These are phyloP conservation scores for Eutrema japonicum DNA, from an alignment of 345 rosid species.

Conservation along the genomic window DNA sequence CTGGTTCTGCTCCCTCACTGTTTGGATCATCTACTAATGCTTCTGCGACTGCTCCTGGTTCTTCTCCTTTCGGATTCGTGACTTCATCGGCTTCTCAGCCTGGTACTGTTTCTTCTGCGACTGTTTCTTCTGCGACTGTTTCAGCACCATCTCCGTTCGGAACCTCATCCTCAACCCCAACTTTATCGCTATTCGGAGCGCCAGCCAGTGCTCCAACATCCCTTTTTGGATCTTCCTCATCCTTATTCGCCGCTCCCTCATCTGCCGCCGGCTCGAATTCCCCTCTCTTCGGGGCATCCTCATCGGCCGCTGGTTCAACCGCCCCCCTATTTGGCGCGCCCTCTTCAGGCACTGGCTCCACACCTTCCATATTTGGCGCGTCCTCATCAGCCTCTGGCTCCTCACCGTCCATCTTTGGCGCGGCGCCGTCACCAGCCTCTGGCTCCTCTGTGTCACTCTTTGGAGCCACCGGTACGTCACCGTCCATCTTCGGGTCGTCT, in stretches of 20 bases:
- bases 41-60: constrained; percentile 30
- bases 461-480: constrained; percentile 33
- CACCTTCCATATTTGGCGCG: constrained; percentile 34
- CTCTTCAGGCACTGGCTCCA: constrained; percentile 29
- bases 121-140: constrained; percentile 22
- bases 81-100: constrained; percentile 33
- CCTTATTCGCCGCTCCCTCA: constrained; percentile 29
- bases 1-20: constrained; percentile 38
- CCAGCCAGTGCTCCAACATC: constrained; percentile 31
- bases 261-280: constrained; percentile 35
- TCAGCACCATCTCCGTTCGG: constrained; percentile 37
- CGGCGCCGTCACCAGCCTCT: constrained; percentile 30
- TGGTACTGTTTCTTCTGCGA: constrained; percentile 28
- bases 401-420: constrained; percentile 25
- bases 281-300: constrained; percentile 44
- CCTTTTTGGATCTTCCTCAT: constrained; percentile 41
- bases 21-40: constrained; percentile 38
- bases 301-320: constrained; percentile 40
- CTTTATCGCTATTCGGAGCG: constrained; percentile 41
- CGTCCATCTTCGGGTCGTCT: constrained; percentile 37
- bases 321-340: constrained; percentile 44
- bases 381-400: constrained; percentile 28
- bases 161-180: constrained; percentile 29
- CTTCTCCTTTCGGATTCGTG: constrained; percentile 41
- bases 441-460: constrained; percentile 21